Percentiles rank a stretch among this genome's conserved stretches.
These are phyloP conservation scores for Moniliella sp. DNA, from an alignment of 1,284 basidiomycete species.

Conservation along the genomic window DNA sequence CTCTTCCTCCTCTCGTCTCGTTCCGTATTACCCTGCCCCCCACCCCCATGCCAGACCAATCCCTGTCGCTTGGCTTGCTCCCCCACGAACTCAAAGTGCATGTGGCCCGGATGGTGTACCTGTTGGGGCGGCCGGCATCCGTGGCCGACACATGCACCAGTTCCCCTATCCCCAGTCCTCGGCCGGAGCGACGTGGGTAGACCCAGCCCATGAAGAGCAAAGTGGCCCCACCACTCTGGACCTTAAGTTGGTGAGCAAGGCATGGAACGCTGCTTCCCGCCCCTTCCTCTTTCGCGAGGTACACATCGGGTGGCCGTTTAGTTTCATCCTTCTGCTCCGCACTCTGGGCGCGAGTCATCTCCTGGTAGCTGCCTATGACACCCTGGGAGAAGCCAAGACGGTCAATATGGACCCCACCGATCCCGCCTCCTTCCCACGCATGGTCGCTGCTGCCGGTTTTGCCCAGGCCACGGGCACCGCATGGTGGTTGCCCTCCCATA, in stretches of 20 bases:
- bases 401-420: constrained; percentile 9
- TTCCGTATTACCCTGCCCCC: no score
- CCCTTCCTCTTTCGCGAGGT: constrained; percentile 25
- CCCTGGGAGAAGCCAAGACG: constrained; percentile 2
- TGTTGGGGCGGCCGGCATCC: no score
- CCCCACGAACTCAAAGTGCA: no score
- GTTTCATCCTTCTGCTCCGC: constrained; percentile 21
- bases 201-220: no score
- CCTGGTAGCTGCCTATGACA: constrained; percentile 18
- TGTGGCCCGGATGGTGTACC: no score
- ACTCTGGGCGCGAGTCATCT: constrained; percentile 18
- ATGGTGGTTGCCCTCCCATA: constrained; percentile 5
- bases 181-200: no score
- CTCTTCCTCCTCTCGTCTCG: no score
- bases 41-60: no score
- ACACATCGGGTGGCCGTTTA: constrained; percentile 26
- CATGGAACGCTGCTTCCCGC: constrained; percentile 21
- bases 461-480: constrained; percentile 17
- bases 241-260: constrained; percentile 22
- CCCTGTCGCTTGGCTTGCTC: no score
- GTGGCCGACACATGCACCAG: no score
- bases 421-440: constrained; percentile 15
- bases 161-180: no score
- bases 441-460: constrained; percentile 25
- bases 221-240: no score